Base-by-base conservation (phyloP, 2,329 filamentous ascomycete species). In the Ciborinia camelliae region DNA sequence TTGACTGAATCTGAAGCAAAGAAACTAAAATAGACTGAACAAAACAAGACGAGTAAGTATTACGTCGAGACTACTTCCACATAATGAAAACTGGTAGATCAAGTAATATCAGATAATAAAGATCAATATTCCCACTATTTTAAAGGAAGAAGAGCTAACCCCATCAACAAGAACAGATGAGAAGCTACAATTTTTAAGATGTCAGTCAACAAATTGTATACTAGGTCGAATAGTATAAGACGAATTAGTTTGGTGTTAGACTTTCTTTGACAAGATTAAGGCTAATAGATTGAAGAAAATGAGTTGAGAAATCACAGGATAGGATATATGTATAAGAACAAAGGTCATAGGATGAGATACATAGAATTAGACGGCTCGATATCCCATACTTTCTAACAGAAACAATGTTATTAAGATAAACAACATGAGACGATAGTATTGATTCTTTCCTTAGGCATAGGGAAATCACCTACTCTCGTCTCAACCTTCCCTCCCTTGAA, bases 271-370 rank as follows among this genome's bases (percentile, higher is more conserved):
- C 3, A 23, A 15, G 7, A 4, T 2, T 10, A 18, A 37, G n/a
- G n/a, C 3, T 23, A 12, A 26, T 1, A 53, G 3, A 0, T 15
- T 18, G 12, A 26, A 53, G 3, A 4, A 37, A 0, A 37, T 4
- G n/a, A 23, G 0, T 37, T n/a, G 20, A 53, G 1, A 26, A 37
- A n/a, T 26, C 14, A 37, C 7, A 9, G 15, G 18, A 26, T 2
- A 3, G 15, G 2, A 1, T 14, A 10, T 4, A 6, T 0, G 4
- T 23, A 1, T 9, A 26, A 23, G 5, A 35, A 15, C 1, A 18
- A 15, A 53, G 1, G 5, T 2, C 7, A 53, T 2, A 3, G 23
- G 12, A 8, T 53, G 1, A 18, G 1, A 23, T 15, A 23, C 12
- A 35, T 8, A 26, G 4, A 15, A 23, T 23, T 8, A 8, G 3